A percentile compares a stretch with the other conserved stretches of the same genome.
phyloP scores from a whole-genome alignment of 169 alveolate species.

The Plasmodium blacklocki region DNA sequence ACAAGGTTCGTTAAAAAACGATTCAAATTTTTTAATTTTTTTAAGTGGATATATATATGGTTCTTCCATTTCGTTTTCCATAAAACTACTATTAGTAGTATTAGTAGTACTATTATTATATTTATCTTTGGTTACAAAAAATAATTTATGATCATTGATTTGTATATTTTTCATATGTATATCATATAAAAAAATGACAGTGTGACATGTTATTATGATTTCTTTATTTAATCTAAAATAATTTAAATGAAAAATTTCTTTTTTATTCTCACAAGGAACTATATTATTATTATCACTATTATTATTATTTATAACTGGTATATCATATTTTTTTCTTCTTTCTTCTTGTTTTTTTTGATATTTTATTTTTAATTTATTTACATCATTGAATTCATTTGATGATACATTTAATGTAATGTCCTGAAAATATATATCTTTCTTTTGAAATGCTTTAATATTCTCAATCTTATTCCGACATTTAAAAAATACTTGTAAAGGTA shows the following conservation, averaged over 20 bases:
- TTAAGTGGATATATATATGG: not conserved
- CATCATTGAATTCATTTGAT: not conserved
- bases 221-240: not conserved
- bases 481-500: constrained; percentile 30
- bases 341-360: not conserved
- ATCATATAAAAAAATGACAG: constrained; percentile 31
- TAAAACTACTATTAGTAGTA: too few relatives aligned
- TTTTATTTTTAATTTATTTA: constrained; percentile 17
- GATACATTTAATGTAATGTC: constrained; percentile 3
- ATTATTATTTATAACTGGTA: not conserved
- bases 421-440: constrained; percentile 5
- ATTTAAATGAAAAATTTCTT: not conserved
- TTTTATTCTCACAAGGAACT: too few relatives aligned
- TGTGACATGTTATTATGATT: constrained; percentile 48
- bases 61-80: not conserved
- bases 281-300: not conserved
- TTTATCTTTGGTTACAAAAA: not conserved
- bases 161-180: constrained; percentile 7
- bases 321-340: not conserved
- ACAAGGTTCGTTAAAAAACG: not conserved
- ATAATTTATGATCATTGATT: constrained; percentile 16
- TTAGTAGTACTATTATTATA: not conserved
- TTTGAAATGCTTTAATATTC: not conserved
- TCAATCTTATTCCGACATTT: not conserved
- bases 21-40: not conserved